These are phyloP conservation scores for Gyrodon lividus DNA, from an alignment of 768 basidiomycete genomes.

Conservation along the genomic window DNA sequence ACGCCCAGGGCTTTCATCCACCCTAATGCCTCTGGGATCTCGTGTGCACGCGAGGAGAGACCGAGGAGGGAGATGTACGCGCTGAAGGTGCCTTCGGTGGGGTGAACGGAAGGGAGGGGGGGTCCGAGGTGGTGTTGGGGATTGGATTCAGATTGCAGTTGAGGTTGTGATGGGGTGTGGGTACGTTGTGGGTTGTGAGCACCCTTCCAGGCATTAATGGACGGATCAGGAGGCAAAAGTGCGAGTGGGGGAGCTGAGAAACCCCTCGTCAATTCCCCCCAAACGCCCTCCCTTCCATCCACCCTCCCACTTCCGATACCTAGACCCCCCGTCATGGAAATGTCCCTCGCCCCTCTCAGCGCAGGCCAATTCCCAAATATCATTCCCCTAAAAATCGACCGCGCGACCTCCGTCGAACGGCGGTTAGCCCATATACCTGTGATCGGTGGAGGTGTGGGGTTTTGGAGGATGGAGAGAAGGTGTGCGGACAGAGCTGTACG, in stretches of 20 bases:
- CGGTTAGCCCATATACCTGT: slow-evolving; percentile 46
- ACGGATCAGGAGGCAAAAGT: too few species aligned
- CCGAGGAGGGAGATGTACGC: slow-evolving; percentile 64
- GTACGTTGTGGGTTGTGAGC: too few species aligned
- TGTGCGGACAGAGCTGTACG: slow-evolving; percentile 8
- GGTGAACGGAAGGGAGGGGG: slow-evolving; percentile 37
- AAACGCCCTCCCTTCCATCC: slow-evolving; percentile 13
- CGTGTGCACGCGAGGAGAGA: slow-evolving; percentile 42
- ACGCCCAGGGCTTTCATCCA: slow-evolving; percentile 72
- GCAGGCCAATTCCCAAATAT: slow-evolving; percentile 57
- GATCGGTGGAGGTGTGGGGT: slow-evolving; percentile 27
- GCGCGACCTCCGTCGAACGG: slow-evolving; percentile 47
- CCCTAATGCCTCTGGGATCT: slow-evolving; percentile 65
- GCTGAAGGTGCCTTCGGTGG: slow-evolving; percentile 52
- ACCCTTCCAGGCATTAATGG: too few species aligned
- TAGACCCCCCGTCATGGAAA: slow-evolving; percentile 30
- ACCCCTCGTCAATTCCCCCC: neutral
- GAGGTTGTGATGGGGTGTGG: too few species aligned
- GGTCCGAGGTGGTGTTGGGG: slow-evolving; percentile 11
- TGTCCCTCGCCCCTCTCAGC: slow-evolving; percentile 37
- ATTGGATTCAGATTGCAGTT: too few species aligned
- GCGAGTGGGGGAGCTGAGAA: too few species aligned
- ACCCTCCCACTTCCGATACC: slow-evolving; percentile 15
- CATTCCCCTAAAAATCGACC: slow-evolving; percentile 53
- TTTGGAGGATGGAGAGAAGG: slow-evolving; percentile 15